Base-by-base conservation (phyloP, 176 grass and related monocot genomes). In the Eragrostis nindensis region DNA sequence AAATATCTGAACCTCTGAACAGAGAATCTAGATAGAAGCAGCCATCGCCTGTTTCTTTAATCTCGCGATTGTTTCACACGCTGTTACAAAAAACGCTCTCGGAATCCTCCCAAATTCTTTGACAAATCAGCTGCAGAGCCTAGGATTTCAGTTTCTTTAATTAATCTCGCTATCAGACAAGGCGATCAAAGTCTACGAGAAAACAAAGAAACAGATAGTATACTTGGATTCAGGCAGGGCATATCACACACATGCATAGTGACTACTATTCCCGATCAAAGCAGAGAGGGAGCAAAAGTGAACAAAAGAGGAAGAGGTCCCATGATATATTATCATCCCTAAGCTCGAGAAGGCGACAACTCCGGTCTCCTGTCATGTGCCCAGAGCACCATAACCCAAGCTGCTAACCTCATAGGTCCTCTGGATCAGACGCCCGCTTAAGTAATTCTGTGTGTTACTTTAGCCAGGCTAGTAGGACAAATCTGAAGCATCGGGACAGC, bases 321-420 rank as follows among this genome's bases (percentile, higher is more conserved):
- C 62, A 59, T 47, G 77, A 64, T 85, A 87, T 87, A 83, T 71
- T 76, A 89, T 77, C 64, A 56, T 83, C 71, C 80, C 77, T 83
- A 80, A 89, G 65, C 89, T 92, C 76, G 74, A 90, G 84, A 95
- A 85, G 78, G 84, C 63, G 87, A 90, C 84, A 92, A 66, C 71
- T 47, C 65, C 55, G 83, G 88, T 68, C 87, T 82, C 83, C 83
- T n/a, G 12, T 82, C 83, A 86, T 82, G 88, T 86, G 73, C 83
- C 78, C 82, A 68, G 47, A 8, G n/a, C 55, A 5, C 65, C 82
- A 16, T 89, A 85, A 95, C 80, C 75, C 80, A 85, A 71, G 29
- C 19, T 6, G 48, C 65, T 81, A 87, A 81, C 21, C 75, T 88
- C 87, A n/a, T 84, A 86, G 85, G 66, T 87, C 70, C 27, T 46